phyloP scores from a whole-genome alignment of 164 flowering plant genomes.

The Vitis riparia region DNA sequence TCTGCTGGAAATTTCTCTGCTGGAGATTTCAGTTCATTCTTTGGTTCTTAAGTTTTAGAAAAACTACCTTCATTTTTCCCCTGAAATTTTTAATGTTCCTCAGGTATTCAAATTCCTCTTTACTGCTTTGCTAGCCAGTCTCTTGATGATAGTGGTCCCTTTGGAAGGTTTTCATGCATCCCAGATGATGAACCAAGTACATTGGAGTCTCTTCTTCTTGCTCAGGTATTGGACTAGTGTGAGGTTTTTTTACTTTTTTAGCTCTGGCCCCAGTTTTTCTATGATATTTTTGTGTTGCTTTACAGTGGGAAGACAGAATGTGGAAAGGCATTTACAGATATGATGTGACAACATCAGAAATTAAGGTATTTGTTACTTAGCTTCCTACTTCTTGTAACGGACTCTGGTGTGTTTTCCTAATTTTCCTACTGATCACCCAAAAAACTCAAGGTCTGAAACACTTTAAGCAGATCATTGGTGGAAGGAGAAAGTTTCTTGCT shows the following conservation, averaged over 20 bases:
- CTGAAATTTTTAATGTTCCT: background rate
- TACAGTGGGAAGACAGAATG: constrained; percentile 40
- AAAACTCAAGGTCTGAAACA: too few species aligned
- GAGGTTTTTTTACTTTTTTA: background rate
- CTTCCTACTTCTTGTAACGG: background rate
- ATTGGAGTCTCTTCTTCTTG: constrained; percentile 36
- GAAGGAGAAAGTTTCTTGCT: constrained; percentile 21
- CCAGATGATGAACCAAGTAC: constrained; percentile 27
- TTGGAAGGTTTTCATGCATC: constrained; percentile 12
- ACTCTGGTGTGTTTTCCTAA: background rate
- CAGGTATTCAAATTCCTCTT: constrained; percentile 25
- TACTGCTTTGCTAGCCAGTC: constrained; percentile 24
- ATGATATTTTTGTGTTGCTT: constrained; percentile 1
- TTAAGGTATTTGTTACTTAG: constrained; percentile 22
- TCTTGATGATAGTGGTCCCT: constrained; percentile 7
- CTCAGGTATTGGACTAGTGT: constrained; percentile 24
- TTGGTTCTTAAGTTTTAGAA: background rate
- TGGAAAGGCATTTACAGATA: constrained; percentile 32
- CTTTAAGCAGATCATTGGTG: constrained; percentile 1
- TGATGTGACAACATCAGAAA: constrained; percentile 37
- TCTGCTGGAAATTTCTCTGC: too few species aligned
- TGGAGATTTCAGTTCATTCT: background rate
- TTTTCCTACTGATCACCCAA: background rate
- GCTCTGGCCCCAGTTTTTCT: background rate
- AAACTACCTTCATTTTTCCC: background rate